Base-by-base conservation (phyloP, 805 yeast species). In the Candida cerambycidarum region DNA sequence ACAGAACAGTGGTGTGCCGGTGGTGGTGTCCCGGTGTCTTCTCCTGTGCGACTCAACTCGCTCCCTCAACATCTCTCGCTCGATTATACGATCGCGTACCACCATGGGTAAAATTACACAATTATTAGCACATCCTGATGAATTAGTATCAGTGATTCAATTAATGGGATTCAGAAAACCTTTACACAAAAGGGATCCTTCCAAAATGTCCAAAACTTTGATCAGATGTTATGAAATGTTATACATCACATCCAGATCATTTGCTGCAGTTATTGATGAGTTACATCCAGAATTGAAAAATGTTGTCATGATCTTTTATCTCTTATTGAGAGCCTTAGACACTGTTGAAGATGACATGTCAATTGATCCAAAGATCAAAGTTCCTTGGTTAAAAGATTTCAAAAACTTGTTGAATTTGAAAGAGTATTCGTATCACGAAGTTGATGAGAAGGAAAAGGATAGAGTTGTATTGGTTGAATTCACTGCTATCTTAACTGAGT, bases 281-380 rank as follows among this genome's bases (percentile, higher is more conserved):
- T 75, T 93, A 46, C 84, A 89, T 59, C 97, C 97, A 0, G 96
- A 89, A 56, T 70, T 93, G 50, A 78, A 96, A 51, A 81, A 81
- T 50, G 86, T 85, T 1, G 76, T 88, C 47, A 82, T 82, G 89
- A 46, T 93, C 5, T 93, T 93, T 65, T 93, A 93, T 63, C 65
- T 93, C 43, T 75, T 89, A 16, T 69, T 93, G 50, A 78, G 99
- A 47, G 99, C 96, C 1, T 76, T 93, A 55, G 99, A 93, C 59
- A 93, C 99, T 1, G 76, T 93, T 43, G 99, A 93, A 63, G 99
- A 93, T 63, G 98, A 93, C 62, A 89, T 89, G 95, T 78, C 93
- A 7, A 68, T 93, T 45, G 83, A 79, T 47, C 82, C 85, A 4
- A 71, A 73, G 15, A 54, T 80, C 46, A 93, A 93, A 66, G 67